These are phyloP conservation scores for Lycium ferocissimum DNA, from an alignment of 257 asterid genomes.

Conservation along the genomic window DNA sequence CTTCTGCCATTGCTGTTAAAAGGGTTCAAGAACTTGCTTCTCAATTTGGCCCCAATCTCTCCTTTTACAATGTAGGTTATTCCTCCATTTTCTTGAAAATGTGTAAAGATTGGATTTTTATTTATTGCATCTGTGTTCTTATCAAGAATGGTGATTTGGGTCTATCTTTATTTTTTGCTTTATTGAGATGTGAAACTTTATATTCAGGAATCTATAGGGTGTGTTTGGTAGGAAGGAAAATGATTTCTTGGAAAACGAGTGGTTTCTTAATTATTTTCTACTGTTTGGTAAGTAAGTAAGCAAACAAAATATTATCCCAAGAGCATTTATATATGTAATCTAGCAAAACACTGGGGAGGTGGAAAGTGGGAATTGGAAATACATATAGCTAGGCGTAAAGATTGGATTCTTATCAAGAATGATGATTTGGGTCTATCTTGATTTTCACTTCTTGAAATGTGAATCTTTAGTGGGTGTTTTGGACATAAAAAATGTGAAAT, in stretches of 20 bases:
- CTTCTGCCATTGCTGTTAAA: constrained; percentile 66
- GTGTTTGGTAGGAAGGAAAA: too few relatives aligned
- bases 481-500: too few relatives aligned
- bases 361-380: too few relatives aligned
- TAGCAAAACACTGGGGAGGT: too few relatives aligned
- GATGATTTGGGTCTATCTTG: not conserved
- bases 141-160: not conserved
- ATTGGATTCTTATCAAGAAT: not conserved
- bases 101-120: not conserved
- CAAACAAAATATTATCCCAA: too few relatives aligned
- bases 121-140: not conserved
- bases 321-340: too few relatives aligned
- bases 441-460: not conserved
- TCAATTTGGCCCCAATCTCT: constrained; percentile 61
- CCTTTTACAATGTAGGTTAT: constrained; percentile 68
- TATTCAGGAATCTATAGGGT: too few relatives aligned
- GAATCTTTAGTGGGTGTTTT: not conserved
- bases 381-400: not conserved
- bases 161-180: not conserved
- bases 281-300: too few relatives aligned
- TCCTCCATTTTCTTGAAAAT: not conserved
- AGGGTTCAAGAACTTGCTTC: constrained; percentile 84
- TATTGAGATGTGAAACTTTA: too few relatives aligned
- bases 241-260: too few relatives aligned
- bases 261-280: too few relatives aligned